A percentile compares a stretch with the other conserved stretches of the same genome.
phyloP scores from a whole-genome alignment of 2,329 filamentous ascomycete genomes.

The Ampelomyces quisqualis region DNA sequence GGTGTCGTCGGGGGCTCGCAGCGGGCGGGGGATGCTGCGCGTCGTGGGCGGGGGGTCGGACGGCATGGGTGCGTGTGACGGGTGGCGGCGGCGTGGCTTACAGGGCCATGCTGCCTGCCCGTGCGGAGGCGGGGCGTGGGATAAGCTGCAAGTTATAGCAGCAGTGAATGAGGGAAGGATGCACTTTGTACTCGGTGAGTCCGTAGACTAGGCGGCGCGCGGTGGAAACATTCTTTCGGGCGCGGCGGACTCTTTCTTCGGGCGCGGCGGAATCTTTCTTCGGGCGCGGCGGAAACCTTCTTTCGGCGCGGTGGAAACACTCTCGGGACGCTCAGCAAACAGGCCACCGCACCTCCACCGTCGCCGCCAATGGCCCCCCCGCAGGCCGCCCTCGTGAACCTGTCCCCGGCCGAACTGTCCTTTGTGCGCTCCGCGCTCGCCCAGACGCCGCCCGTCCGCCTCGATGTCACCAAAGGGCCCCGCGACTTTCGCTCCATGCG shows the following conservation, averaged over 20 bases:
- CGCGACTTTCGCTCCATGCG: constrained; percentile 88
- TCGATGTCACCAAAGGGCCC: constrained; percentile 62
- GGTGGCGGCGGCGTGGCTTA: constrained; percentile 8
- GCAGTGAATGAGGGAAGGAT: no score
- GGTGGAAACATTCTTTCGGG: no score
- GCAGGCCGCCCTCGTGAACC: constrained; percentile 60
- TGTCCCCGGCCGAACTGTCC: constrained; percentile 93
- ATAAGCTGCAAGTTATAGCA: no score
- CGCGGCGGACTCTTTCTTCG: no score
- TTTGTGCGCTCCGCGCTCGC: constrained; percentile 89
- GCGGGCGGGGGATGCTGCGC: constrained; percentile 33
- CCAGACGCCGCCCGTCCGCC: constrained; percentile 79
- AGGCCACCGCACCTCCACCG: constrained; percentile 5
- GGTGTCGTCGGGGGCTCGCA: constrained; percentile 36
- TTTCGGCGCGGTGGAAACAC: constrained; percentile 3
- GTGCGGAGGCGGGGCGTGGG: no score
- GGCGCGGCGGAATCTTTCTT: no score
- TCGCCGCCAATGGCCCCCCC: constrained; percentile 35
- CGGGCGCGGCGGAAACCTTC: constrained; percentile 14
- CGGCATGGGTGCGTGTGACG: constrained; percentile 26
- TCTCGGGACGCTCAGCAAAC: constrained; percentile 1
- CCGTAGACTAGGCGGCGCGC: no score
- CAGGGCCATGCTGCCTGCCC: constrained; percentile 3
- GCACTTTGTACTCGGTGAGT: no score
- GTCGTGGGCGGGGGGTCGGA: constrained; percentile 22